phyloP scores from a whole-genome alignment of 148 eudicot genomes.

The Amaranthus palmeri region DNA sequence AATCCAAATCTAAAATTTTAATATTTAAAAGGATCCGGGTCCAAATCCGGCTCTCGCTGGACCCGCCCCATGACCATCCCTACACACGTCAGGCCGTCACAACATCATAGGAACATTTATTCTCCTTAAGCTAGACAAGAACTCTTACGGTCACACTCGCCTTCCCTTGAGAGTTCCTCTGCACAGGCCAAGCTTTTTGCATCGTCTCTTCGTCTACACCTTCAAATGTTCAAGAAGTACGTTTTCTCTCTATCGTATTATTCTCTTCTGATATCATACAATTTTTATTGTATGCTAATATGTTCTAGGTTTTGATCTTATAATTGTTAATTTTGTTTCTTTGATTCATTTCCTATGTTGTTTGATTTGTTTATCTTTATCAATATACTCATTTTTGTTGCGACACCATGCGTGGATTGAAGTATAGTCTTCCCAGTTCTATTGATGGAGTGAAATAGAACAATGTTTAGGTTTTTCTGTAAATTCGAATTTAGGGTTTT shows the following conservation, averaged over 20 bases:
- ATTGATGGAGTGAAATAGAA: background rate
- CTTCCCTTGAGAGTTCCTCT: background rate
- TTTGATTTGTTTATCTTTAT: background rate
- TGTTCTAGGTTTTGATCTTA: slow-evolving; percentile 9
- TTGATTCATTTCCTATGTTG: background rate
- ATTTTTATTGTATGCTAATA: background rate
- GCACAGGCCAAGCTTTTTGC: background rate
- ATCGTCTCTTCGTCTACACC: background rate
- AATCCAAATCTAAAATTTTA: no score
- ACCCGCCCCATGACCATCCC: no score
- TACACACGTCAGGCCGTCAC: no score
- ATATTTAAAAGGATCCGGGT: no score
- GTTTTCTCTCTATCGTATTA: background rate
- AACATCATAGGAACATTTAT: no score
- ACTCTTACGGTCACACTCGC: background rate
- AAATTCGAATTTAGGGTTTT: background rate
- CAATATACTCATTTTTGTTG: background rate
- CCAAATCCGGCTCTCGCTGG: no score
- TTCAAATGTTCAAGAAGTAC: slow-evolving; percentile 24
- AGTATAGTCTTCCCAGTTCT: background rate
- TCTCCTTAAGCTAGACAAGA: no score
- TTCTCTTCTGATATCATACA: background rate
- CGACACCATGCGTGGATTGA: background rate
- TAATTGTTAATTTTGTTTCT: background rate
- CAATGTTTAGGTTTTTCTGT: background rate